Base-by-base conservation (phyloP, 768 basidiomycete species). In the Russula abietina region DNA sequence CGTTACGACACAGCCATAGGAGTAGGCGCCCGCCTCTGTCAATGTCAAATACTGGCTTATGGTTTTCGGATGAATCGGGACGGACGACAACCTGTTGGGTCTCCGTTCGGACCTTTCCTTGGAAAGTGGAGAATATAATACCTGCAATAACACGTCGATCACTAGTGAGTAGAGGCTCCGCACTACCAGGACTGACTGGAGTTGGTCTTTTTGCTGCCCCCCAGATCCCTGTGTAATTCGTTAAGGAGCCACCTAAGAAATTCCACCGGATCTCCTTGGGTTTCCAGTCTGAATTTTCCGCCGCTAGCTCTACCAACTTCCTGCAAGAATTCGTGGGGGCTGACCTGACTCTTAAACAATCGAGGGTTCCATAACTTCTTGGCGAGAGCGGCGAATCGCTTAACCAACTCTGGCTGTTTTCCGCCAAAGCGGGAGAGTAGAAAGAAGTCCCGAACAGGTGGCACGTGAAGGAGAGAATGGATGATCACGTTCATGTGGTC, bases 401-500 rank as follows among this genome's bases (percentile, higher is more conserved):
- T 88, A 46, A 98, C 78, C 59, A 98, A 83, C 71, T 99, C 97
- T 8, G 91, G 78, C 65, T 91, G 84, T 71, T 91, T 91, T 39
- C 84, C 83, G 30, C 77, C 79, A 68, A 86, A 86, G 66, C 83
- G 79, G 36, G 89, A 87, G 58, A 95, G 83, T 57, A 96, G 79
- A 54, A 96, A 80, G 74, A 88, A 89, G 71, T 96, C 88, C 52
- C 97, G 88, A 62, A 99, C 76, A 2, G 94, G 93, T 24, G 88
- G 79, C 59, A 98, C 85, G 73, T 99, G 97, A 26, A 97, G 82
- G 45, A 99, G 82, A 16, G 92, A 84, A 66, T 98, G 95, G 55
- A 98, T 89, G 70, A 98, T 85, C 66, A 97, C 95, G 72, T 98
- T 99, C 84, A 97, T 88, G 72, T 97, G 93, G 72, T 98, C 96